Evolutionary conservation across 2,329 filamentous ascomycete species (phyloP), one percentile per base, ranked within the genome.

Genomic region (Diaporthe aspalathi): DNA sequence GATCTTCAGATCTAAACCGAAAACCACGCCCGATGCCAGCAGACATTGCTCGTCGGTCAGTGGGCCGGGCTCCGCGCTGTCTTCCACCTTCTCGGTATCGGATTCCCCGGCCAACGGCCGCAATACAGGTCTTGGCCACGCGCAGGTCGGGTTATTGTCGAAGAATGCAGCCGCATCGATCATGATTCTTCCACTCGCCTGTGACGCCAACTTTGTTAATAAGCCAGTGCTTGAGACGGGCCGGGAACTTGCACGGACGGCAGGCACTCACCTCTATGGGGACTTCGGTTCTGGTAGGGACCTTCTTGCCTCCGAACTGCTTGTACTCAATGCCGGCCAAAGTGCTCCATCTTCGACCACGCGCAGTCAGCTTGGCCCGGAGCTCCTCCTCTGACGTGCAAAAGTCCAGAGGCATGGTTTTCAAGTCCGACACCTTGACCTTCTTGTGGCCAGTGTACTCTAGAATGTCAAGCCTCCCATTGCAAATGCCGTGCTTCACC

Each of bases 401-500:
- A 11, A 79, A 74, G 5, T 74, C 72, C 0, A 82, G 73, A 1
- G 79, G 80, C 63, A 78, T 77, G 14, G 75, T 75, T 11, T 72
- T 67, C 22, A 81, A 75, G 9, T 74, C 27, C 20, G 43, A 22
- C 57, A 49, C 72, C 16, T 74, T 74, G 47, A 76, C 72, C 5
- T 78, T 70, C 38, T 73, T 78, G 65, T 71, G 74, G 22, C 68
- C 76, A 69, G 72, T 47, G 60, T 80, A 81, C n/a, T 75, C 73
- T 5, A 71, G 66, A 24, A 81, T 76, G 22, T 73, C 54, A 2
- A 80, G 45, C n/a, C 74, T 70, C 8, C 60, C 70, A 29, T 40
- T 70, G 3, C 76, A 73, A 4, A 73, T 74, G 16, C 80, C 79
- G 7, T 80, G 73, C 11, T 68, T 73, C 24, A 80, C 76, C n/a